Evolutionary conservation across 345 rosid species (phyloP), one percentile per base, ranked within the genome.

Genomic region (Boechera retrofracta): DNA sequence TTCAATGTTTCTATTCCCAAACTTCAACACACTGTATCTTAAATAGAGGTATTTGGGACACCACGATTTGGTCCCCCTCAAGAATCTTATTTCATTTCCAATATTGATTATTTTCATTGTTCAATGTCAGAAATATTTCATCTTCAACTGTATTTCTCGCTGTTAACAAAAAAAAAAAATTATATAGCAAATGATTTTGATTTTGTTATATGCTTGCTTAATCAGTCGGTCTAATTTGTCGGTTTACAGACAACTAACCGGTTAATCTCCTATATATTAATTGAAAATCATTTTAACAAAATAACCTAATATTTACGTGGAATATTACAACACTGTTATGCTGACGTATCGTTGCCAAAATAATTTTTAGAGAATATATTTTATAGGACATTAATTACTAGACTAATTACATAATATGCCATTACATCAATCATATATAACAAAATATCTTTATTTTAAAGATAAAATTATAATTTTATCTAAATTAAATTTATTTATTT

Each of bases 1-100:
- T 78, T 78, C 78, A 66, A 78, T 73, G 82, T 67, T 67, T 67
- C 64, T 67, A 53, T 73, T 60, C 77, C 33, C 81, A 65, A 16
- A 65, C 77, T 58, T 66, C 72, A 64, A 77, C 67, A 77, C 72
- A 71, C 61, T 38, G 64, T 61, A 31, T 76, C 76, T 61, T 18
- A 26, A 36, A 48, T 47, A 39, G 73, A 10, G 28, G 16, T 77
- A 33, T 63, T 71, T 71, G 72, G 71, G 76, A 55, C 80, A 77
- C 48, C 76, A 77, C 64, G 35, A 71, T 64, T 77, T 77, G 76
- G 76, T 71, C 80, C 71, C 80, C 80, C 33, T 55, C n/a, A 7
- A 29, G 35, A 47, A 71, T 57, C 76, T 64, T 6, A 53, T 71
- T 47, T 64, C 61, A 64, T 71, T 64, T 48, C 76, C 76, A 13